Conservation (phyloP, 1,284 basidiomycete species). For the Cryptococcus depauperatus region DNA sequence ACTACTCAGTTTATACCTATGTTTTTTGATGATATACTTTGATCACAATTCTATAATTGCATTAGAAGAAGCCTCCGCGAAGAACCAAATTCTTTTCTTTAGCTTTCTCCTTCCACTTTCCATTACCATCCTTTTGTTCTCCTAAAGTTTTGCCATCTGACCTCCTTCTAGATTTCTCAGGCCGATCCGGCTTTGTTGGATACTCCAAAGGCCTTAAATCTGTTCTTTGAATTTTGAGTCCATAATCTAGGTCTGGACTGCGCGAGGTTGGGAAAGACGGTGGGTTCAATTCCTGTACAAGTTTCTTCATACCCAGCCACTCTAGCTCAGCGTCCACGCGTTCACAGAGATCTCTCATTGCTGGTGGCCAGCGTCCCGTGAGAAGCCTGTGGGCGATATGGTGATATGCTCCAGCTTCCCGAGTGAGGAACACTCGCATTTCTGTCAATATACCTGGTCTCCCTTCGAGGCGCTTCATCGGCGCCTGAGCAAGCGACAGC, state of each 20-base stretch:
- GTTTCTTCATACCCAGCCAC: slow-evolving; percentile 20
- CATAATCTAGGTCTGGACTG: background rate
- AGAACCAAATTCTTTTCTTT: slow-evolving; percentile 11
- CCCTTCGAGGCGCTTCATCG: background rate
- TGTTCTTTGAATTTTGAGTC: background rate
- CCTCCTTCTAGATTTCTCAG: background rate
- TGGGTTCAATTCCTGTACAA: slow-evolving; percentile 10
- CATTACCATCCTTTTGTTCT: background rate
- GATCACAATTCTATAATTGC: too few relatives aligned
- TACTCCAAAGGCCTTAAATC: too few relatives aligned
- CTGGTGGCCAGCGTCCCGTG: slow-evolving; percentile 16
- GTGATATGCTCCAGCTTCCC: slow-evolving; percentile 28
- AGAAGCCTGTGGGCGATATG: slow-evolving; percentile 22
- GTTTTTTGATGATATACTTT: too few relatives aligned
- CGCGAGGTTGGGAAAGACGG: too few relatives aligned
- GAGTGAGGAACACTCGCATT: slow-evolving; percentile 19
- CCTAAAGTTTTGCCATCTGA: background rate
- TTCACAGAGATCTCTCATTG: background rate
- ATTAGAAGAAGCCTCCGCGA: slow-evolving; percentile 8
- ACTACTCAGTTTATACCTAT: too few relatives aligned
- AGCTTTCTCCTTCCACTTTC: slow-evolving; percentile 4
- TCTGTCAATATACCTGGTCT: slow-evolving; percentile 11
- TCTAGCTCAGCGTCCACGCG: slow-evolving; percentile 21
- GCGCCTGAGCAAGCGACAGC: background rate
- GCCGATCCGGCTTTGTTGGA: background rate